Base-by-base conservation (phyloP, 805 yeast genomes). In the Lipomyces orientalis region DNA sequence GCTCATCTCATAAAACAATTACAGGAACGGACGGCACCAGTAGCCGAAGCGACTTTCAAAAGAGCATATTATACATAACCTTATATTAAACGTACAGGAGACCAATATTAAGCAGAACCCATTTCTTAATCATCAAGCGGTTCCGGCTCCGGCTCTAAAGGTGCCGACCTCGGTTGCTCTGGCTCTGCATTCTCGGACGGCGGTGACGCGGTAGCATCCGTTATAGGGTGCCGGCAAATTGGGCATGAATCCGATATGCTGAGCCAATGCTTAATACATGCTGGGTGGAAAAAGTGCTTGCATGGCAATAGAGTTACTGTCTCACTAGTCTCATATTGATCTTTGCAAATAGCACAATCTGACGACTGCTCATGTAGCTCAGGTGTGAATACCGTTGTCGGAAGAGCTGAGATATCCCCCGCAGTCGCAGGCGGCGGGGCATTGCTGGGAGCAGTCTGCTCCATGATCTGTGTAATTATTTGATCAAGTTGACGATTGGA, bases 321-420 rank as follows among this genome's bases (percentile, higher is more conserved):
- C 10, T 66, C 68, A 10, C 43, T 54, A 8, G 25, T 55, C 25
- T 64, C 61, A 52, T 65, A 71, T 2, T 29, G 54, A 16, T 72
- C 75, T 49, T 63, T 67, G 63, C 75, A 72, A 16, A 72, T 65
- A 4, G 73, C 71, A 39, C 75, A 72, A 19, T 69, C 75, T 4
- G 63, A 31, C n/a, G 64, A 51, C 34, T 51, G 39, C 35, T 51
- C 61, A 52, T 64, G 35, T n/a, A 54, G 35, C 19, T 64, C 64
- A 7, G 63, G 54, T 22, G 64, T 56, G 12, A 69, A 6, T 6
- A 8, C 8, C 33, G 14, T 34, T 6, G 10, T 55, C 10, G 66
- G 68, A 14, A 69, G 57, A 2, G 61, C 64, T 9, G 62, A n/a
- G 14, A 71, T 64, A 10, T 59, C 64, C 6, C 19, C 34, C 19